These are phyloP conservation scores for Lasiodiplodia citricola DNA, from an alignment of 2,329 filamentous ascomycete genomes.

Conservation along the genomic window DNA sequence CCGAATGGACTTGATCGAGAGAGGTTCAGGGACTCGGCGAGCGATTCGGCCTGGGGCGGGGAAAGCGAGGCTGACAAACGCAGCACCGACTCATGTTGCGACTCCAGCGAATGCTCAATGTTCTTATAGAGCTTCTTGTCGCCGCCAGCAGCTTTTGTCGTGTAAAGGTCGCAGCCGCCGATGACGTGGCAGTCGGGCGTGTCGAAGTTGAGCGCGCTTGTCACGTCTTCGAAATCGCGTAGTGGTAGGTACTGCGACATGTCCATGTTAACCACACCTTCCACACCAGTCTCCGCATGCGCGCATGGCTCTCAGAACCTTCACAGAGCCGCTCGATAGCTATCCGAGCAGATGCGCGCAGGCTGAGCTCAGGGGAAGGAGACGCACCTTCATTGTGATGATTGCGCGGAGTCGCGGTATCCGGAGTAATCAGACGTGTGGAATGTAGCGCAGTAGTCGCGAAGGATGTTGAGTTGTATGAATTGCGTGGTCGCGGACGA, in stretches of 20 bases:
- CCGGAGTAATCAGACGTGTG: constrained; percentile 27
- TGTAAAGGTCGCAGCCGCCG: constrained; percentile 95
- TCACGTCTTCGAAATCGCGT: constrained; percentile 88
- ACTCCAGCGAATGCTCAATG: constrained; percentile 89
- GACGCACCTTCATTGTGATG: constrained; percentile 46
- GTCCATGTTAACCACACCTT: neutral
- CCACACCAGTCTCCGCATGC: neutral
- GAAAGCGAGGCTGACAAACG: constrained; percentile 87
- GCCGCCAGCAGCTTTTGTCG: constrained; percentile 90
- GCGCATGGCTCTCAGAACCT: constrained; percentile 12
- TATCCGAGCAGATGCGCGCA: constrained; percentile 4
- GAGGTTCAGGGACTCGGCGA: constrained; percentile 71
- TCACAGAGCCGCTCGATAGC: constrained; percentile 3
- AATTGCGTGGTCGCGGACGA: neutral
- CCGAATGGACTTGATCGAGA: constrained; percentile 92
- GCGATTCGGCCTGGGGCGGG: constrained; percentile 75
- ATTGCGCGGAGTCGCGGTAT: neutral
- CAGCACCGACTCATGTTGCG: constrained; percentile 86
- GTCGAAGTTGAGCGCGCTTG: constrained; percentile 92
- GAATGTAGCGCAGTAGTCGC: constrained; percentile 2
- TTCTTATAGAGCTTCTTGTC: constrained; percentile 98
- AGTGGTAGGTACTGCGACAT: constrained; percentile 82
- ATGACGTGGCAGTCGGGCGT: constrained; percentile 91
- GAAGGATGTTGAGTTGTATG: neutral
- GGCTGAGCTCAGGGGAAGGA: constrained; percentile 4